Base-by-base conservation (phyloP, 108 stramenopile genomes). In the Fragilariopsis cylindrus region DNA sequence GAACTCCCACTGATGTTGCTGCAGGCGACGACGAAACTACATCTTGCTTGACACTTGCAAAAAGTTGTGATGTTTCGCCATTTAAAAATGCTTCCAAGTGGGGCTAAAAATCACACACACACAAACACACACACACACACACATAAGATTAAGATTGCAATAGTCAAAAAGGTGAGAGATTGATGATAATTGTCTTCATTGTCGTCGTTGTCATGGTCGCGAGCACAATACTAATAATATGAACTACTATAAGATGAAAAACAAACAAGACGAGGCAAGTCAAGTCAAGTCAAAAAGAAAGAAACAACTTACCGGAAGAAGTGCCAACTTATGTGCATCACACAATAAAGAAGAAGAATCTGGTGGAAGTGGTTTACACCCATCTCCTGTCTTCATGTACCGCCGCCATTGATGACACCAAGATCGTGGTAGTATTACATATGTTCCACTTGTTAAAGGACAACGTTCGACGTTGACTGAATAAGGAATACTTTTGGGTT, bases 301-400 rank as follows among this genome's bases (percentile, higher is more conserved):
- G 1, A 3, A 53, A 53, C 0, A 1, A 15, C 52, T 53, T 53
- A 53, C 52, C 47, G 93, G 93, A 8, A 94, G 65, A 15, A 94
- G 77, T 4, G 93, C 87, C 11, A 90, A 74, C 13, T 87, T 79
- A 73, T 94, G 93, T 3, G 87, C 93, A 63, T 89, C 89, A 65
- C 93, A 94, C 60, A 94, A 66, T 18, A 91, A 63, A 5, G 80
- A 78, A 44, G 85, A 87, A 39, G 87, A 83, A 76, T 92, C 89
- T 12, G 93, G 93, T 39, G 93, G 85, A 52, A 77, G 76, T 0
- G 85, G 87, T 39, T 72, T 69, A n/a, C 83, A 81, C 12, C 85
- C 93, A 55, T 90, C 91, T n/a, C 93, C 93, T 12, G 88, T 90
- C 71, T 92, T 94, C 55, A 94, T 87, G 69, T 92, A 94, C 41